Conservation (phyloP, 2,329 filamentous ascomycete species). For the Helicocarpus griseus region DNA sequence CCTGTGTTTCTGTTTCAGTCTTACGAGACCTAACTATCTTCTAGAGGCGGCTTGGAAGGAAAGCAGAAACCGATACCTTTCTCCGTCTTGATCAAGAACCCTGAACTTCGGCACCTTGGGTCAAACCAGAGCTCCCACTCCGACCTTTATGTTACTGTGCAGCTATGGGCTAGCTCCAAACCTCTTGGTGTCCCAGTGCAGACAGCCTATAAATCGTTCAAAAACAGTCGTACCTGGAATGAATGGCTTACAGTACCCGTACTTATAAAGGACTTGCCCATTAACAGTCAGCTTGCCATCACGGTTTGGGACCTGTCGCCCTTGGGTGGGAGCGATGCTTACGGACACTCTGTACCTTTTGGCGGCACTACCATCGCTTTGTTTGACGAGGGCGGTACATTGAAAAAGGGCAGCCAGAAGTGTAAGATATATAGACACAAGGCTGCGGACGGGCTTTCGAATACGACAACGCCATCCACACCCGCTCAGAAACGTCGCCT, state of each 20-base stretch:
- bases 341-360: conserved; percentile 77
- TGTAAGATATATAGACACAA: conserved; percentile 75
- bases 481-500: conserved; percentile 46
- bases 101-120: conserved; percentile 76
- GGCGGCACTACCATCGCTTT: conserved; percentile 84
- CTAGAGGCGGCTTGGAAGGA: conserved; percentile 65
- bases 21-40: neutral
- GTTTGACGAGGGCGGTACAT: conserved; percentile 86
- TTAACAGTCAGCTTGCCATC: conserved; percentile 75
- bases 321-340: conserved; percentile 57
- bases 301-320: conserved; percentile 93
- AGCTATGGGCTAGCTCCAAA: conserved; percentile 94
- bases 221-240: conserved; percentile 67
- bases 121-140: conserved; percentile 75
- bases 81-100: conserved; percentile 67
- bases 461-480: conserved; percentile 66
- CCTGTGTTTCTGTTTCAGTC: neutral
- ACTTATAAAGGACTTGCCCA: conserved; percentile 69
- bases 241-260: conserved; percentile 91
- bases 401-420: conserved; percentile 87
- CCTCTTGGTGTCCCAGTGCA: conserved; percentile 85
- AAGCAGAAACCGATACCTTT: conserved; percentile 64
- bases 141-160: conserved; percentile 85
- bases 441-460: conserved; percentile 74
- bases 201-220: conserved; percentile 87